Conservation (phyloP, 176 grass and related monocot species). For the Zizania latifolia region DNA sequence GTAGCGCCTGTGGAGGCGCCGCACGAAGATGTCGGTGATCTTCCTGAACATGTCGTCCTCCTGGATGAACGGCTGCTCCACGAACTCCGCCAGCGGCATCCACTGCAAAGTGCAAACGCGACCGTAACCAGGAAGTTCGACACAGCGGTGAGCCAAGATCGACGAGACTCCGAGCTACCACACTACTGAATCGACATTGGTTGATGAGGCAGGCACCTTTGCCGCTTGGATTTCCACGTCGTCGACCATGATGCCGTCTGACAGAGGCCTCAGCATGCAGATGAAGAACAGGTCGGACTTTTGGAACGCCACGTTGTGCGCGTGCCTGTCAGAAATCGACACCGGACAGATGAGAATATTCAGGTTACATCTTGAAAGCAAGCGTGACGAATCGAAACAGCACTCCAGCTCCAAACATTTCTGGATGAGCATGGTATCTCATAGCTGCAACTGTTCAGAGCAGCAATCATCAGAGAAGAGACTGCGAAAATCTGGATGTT, state of each 20-base stretch:
- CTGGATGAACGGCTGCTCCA: constrained; percentile 50
- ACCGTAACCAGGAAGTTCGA: too few relatives aligned
- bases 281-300: constrained; percentile 75
- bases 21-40: constrained; percentile 57
- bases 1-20: constrained; percentile 43
- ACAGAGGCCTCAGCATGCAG: constrained; percentile 79
- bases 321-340: constrained; percentile 28
- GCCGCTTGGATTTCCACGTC: constrained; percentile 78
- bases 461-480: background rate
- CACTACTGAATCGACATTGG: background rate
- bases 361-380: background rate
- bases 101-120: too few relatives aligned
- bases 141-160: background rate
- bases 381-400: background rate
- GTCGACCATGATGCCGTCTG: constrained; percentile 74
- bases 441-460: background rate
- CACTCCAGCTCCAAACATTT: background rate
- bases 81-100: constrained; percentile 60
- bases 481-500: background rate
- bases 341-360: too few relatives aligned
- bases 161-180: background rate
- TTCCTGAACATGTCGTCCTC: constrained; percentile 65
- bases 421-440: too few relatives aligned
- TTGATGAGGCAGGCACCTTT: constrained; percentile 50
- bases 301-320: constrained; percentile 58